These are phyloP conservation scores for Heritiera littoralis DNA, from an alignment of 345 rosid species.

Conservation along the genomic window DNA sequence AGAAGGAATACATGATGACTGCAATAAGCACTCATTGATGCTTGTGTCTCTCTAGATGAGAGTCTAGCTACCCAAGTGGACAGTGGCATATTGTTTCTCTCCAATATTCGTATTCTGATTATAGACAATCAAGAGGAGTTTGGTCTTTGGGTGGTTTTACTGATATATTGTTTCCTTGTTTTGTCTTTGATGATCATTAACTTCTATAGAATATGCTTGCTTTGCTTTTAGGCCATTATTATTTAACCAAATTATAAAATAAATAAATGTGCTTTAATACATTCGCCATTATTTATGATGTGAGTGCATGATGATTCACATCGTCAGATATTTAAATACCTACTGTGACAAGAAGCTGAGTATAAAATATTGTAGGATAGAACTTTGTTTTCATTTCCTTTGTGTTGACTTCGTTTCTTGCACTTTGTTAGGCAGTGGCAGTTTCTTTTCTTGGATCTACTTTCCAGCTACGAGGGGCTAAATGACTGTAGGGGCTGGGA, in stretches of 20 bases:
- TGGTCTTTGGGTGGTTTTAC: too few species aligned
- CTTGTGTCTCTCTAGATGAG: not conserved
- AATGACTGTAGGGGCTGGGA: conserved; percentile 61
- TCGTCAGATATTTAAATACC: not conserved
- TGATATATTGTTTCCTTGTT: not conserved
- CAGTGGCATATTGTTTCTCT: not conserved
- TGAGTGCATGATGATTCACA: not conserved
- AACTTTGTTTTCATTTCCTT: not conserved
- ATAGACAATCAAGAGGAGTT: too few species aligned
- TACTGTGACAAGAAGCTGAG: not conserved
- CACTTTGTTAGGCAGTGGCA: not conserved
- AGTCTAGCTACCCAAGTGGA: not conserved
- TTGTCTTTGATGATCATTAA: not conserved
- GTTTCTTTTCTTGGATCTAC: not conserved
- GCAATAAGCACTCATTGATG: not conserved
- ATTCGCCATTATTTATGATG: not conserved
- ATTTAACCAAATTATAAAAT: not conserved
- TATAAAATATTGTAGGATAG: not conserved
- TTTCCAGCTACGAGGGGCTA: not conserved
- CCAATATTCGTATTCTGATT: not conserved
- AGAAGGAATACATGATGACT: not conserved
- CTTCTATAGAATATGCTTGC: conserved; percentile 1
- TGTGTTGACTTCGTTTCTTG: conserved; percentile 2
- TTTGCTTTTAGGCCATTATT: conserved; percentile 16
- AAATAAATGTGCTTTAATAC: not conserved